A percentile compares a stretch with the other conserved stretches of the same genome.
phyloP scores from a whole-genome alignment of 2,329 filamentous ascomycete species.

The Phialophora macrospora region DNA sequence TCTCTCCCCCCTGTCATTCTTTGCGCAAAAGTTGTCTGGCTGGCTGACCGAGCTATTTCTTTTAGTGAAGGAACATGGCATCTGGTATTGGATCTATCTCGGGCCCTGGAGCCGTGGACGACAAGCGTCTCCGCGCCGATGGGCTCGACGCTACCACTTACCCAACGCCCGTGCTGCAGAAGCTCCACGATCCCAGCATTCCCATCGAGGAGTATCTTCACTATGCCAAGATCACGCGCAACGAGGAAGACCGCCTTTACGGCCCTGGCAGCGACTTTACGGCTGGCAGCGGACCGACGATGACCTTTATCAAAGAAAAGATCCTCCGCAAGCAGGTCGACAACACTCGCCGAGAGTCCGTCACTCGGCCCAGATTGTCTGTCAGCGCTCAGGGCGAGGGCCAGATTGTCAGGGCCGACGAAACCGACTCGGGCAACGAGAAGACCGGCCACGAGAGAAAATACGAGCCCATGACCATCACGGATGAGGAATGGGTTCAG shows the following conservation, averaged over 20 bases:
- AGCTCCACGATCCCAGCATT: slow-evolving; percentile 41
- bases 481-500: slow-evolving; percentile 55
- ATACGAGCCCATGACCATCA: slow-evolving; percentile 41
- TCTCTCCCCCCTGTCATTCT: slow-evolving; percentile 2
- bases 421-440: slow-evolving; percentile 32
- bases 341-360: slow-evolving; percentile 15
- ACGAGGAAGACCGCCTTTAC: slow-evolving; percentile 41
- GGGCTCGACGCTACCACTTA: slow-evolving; percentile 18
- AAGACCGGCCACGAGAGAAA: slow-evolving; percentile 27
- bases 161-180: slow-evolving; percentile 21
- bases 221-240: slow-evolving; percentile 46
- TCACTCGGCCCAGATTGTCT: slow-evolving; percentile 25
- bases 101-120: slow-evolving; percentile 26
- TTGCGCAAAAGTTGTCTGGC: not conserved
- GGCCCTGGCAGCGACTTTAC: slow-evolving; percentile 28
- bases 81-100: slow-evolving; percentile 29
- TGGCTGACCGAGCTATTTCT: slow-evolving; percentile 1
- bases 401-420: slow-evolving; percentile 15
- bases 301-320: slow-evolving; percentile 31
- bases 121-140: slow-evolving; percentile 25
- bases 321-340: slow-evolving; percentile 31
- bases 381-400: slow-evolving; percentile 29
- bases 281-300: slow-evolving; percentile 17
- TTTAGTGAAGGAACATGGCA: slow-evolving; percentile 21
- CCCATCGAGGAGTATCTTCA: slow-evolving; percentile 49